Evolutionary conservation across 225 moss, liverwort and hornwort genomes (phyloP), one percentile per base, ranked within the genome.

Genomic region (Physcomitrium patens): DNA sequence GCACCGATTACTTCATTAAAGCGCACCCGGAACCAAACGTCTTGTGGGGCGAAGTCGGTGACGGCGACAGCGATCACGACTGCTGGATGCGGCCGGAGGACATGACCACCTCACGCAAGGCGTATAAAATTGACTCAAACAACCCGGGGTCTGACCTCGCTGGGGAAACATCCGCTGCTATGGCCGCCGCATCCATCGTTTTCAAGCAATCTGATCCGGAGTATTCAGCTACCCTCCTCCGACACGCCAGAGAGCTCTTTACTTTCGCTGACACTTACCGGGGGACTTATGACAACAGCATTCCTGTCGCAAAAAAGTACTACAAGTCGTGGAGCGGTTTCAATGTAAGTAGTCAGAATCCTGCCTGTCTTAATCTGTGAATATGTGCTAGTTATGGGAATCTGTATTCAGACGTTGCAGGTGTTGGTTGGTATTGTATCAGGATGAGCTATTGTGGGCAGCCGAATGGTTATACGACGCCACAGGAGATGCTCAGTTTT

Each of bases 391-490:
- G 31, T 37, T 37, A 37, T 4, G 31, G 31, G 31, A 37, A 4
- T 7, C 4, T 37, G 31, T 37, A 37, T 1, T 37, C 31, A 37
- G 2, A 37, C 31, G 31, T 7, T 37, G 31, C 31, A 7, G 31
- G 5, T 37, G 31, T 24, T 37, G 31, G 31, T 10, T 37, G 31
- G 31, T 50, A 17, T 52, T 37, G 37, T 3, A 37, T 37, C 74
- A 92, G 76, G 96, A 96, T 37, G 96, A 96, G 79, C 70, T 96
- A 72, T 71, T 96, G 1, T 96, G 94, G 94, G 80, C 85, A 23
- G 93, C 94, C 46, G 46, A 88, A 3, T 94, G 96, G 96, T 72
- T 96, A 12, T 73, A 87, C 72, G 83, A 91, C 68, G 89, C 96
- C 24, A 93, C 96, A 10, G 65, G 78, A 12, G 84, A 92, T 5